phyloP scores from a whole-genome alignment of 129 eudicot genomes.

The Chrysanthemum seticuspe region DNA sequence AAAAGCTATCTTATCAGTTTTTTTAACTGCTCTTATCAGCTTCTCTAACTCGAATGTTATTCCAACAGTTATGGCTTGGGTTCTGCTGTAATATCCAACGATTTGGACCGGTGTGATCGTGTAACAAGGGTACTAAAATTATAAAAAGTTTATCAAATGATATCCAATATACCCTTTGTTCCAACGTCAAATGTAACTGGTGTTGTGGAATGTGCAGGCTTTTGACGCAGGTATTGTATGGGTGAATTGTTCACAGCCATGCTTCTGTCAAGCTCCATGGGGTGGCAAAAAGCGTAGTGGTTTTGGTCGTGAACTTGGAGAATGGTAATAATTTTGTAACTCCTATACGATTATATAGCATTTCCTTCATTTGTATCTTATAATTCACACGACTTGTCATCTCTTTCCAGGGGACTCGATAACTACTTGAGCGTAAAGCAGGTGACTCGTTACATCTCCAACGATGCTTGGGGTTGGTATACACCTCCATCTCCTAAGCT shows the following conservation, averaged over 20 bases:
- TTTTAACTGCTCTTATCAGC: not conserved
- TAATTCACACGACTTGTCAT: not conserved
- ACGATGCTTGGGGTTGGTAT: conserved; percentile 97
- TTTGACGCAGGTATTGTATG: conserved; percentile 86
- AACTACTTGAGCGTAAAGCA: conserved; percentile 91
- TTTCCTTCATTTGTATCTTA: not conserved
- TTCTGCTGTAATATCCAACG: conserved; percentile 86
- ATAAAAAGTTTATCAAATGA: not conserved
- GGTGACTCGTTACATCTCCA: conserved; percentile 74
- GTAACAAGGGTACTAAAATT: conserved; percentile 58
- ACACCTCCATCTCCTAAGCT: conserved; percentile 70
- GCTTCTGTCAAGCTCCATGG: conserved; percentile 99
- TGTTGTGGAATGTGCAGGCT: conserved; percentile 46
- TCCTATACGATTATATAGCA: not conserved
- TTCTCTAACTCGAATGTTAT: not conserved
- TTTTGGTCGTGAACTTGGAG: conserved; percentile 97
- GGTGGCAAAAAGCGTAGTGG: conserved; percentile 98
- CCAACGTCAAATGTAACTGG: no score
- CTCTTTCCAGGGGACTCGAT: conserved; percentile 74
- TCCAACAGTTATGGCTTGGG: conserved; percentile 77
- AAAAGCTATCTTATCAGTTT: not conserved
- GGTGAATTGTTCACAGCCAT: conserved; percentile 98
- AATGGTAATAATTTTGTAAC: conserved; percentile 58
- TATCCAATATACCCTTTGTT: not conserved
- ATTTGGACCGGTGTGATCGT: conserved; percentile 91